These are phyloP conservation scores for Fusarium dimerum DNA, from an alignment of 2,329 filamentous ascomycete genomes.

Conservation along the genomic window DNA sequence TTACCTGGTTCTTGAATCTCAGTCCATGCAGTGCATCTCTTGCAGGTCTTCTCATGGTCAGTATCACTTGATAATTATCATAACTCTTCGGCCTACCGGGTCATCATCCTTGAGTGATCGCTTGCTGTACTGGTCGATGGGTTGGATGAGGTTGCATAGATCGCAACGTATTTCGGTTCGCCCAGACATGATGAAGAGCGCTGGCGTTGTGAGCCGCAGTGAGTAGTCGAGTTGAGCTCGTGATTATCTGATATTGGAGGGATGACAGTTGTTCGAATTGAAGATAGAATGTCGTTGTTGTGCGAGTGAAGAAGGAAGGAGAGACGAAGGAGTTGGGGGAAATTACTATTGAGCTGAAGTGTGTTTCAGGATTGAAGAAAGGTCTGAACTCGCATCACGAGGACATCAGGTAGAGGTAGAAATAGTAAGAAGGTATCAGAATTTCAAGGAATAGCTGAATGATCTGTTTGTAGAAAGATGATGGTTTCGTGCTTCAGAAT, in stretches of 20 bases:
- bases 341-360: too few relatives aligned
- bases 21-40: constrained; percentile 37
- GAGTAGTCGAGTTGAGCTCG: background rate
- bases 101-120: constrained; percentile 28
- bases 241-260: background rate
- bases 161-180: constrained; percentile 33
- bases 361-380: too few relatives aligned
- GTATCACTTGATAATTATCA: background rate
- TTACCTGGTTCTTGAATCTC: constrained; percentile 38
- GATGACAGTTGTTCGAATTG: background rate
- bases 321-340: too few relatives aligned
- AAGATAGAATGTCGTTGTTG: too few relatives aligned
- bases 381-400: too few relatives aligned
- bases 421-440: too few relatives aligned
- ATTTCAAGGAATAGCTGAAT: too few relatives aligned
- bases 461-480: too few relatives aligned
- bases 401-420: too few relatives aligned
- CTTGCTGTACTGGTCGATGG: constrained; percentile 33
- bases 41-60: constrained; percentile 33
- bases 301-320: too few relatives aligned
- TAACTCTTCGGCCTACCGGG: constrained; percentile 27
- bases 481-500: constrained; percentile 10
- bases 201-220: background rate
- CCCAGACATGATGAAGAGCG: background rate
- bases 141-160: constrained; percentile 32